Conservation (phyloP, 805 yeast genomes). For the Ogataea nakhonphanomensis region DNA sequence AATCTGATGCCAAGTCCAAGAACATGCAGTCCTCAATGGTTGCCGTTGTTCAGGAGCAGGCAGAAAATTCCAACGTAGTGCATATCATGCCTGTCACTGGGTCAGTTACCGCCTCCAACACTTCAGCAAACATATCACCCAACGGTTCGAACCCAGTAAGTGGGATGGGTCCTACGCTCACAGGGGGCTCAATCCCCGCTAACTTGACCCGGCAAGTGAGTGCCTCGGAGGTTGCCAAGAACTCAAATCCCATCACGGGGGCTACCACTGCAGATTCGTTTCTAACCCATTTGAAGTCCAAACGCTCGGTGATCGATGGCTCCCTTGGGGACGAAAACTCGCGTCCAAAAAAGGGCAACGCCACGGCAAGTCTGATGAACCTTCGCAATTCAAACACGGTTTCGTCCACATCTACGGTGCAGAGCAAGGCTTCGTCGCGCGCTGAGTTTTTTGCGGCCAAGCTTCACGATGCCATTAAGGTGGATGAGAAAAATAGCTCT, state of each 20-base stretch:
- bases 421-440: conserved; percentile 60
- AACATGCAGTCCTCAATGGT: conserved; percentile 21
- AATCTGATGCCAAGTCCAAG: conserved; percentile 14
- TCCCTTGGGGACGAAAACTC: conserved; percentile 4
- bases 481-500: conserved; percentile 61
- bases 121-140: background rate
- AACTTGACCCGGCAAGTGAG: conserved; percentile 10
- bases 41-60: conserved; percentile 30
- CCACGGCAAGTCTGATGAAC: conserved; percentile 27
- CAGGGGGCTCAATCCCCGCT: background rate
- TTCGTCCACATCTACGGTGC: conserved; percentile 25
- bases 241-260: background rate
- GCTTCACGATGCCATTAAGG: conserved; percentile 90
- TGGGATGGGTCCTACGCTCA: background rate
- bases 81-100: conserved; percentile 22
- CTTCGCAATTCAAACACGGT: conserved; percentile 26
- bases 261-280: conserved; percentile 16
- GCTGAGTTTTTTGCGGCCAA: conserved; percentile 95
- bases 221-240: conserved; percentile 5
- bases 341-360: conserved; percentile 15
- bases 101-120: background rate
- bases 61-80: conserved; percentile 18
- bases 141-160: background rate
- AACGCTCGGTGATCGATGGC: conserved; percentile 21
- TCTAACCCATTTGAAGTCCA: conserved; percentile 22